Evolutionary conservation across 1,284 basidiomycete species (phyloP), one percentile per base, ranked within the genome.

Genomic region (Dichomitus squalens): DNA sequence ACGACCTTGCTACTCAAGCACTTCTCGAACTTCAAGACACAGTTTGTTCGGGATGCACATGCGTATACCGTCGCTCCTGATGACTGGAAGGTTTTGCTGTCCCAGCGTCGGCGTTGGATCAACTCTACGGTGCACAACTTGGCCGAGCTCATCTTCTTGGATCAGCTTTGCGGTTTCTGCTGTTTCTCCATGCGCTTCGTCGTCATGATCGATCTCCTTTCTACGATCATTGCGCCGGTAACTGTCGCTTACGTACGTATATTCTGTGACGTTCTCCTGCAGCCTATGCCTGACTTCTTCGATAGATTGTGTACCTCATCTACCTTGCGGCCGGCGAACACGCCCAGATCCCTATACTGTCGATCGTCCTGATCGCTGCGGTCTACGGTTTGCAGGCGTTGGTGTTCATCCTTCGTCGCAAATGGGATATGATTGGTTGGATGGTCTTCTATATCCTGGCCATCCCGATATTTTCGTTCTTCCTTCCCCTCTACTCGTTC

Each of bases 101-200:
- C 95, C 9, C 96, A 99, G 73, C 88, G 96, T 78, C 91, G 96
- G 78, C 90, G 95, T 68, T 99, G 97, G 97, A 99, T 99, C 78
- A 99, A 99, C 79, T 98, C 95, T 36, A 99, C 96, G 0, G 88
- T 99, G 31, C 96, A 99, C 79, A 99, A 99, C 73, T 78, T 99
- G 60, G 92, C 88, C 49, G 96, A 98, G 73, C 81, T 99, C 36
- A 79, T 98, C 60, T 94, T 94, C 78, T 78, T 98, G 68, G 93
- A 96, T 44, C 90, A 95, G 63, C 88, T 98, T 60, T 98, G 95
- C 68, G 95, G 96, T 60, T 96, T 97, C 85, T 98, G 95, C 69
- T 92, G 93, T 79, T 97, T 99, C 83, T 98, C 95, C 3, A 98
- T 99, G 96, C 87, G 96, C 23, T 99, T 98, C 74, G 82, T 99